Evolutionary conservation across 257 asterid genomes (phyloP).

Genomic region (Ilex aquifolium): DNA sequence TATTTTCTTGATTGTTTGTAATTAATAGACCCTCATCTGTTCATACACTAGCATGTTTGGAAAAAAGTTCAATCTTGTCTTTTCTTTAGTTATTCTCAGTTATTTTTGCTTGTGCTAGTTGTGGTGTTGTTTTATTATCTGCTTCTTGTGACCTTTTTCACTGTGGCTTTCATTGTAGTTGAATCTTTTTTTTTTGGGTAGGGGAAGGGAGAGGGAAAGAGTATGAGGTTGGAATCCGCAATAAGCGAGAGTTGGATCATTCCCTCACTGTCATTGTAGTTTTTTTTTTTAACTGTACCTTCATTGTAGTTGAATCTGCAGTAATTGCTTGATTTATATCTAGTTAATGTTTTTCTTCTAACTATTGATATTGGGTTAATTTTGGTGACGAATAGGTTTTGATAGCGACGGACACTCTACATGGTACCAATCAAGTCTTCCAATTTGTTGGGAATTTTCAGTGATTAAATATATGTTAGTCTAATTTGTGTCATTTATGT

Average conservation of each 20-base stretch:
- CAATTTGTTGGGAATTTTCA: conserved; percentile 15
- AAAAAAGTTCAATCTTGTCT: conserved; percentile 34
- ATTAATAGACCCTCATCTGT: conserved; percentile 8
- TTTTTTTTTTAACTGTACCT: too few species aligned
- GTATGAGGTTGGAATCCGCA: too few species aligned
- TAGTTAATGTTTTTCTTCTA: conserved; percentile 16
- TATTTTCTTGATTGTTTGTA: conserved; percentile 16
- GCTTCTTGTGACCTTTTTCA: conserved; percentile 6
- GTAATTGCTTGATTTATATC: conserved; percentile 13
- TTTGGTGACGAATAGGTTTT: conserved; percentile 50
- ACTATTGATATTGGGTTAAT: conserved; percentile 23
- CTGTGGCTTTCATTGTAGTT: conserved; percentile 8
- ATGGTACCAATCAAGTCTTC: conserved; percentile 47
- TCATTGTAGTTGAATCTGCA: conserved; percentile 9
- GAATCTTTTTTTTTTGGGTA: too few species aligned
- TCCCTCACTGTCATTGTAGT: neutral
- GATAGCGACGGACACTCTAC: conserved; percentile 68
- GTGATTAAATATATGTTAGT: conserved; percentile 19
- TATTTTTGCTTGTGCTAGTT: neutral
- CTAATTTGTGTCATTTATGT: conserved; percentile 19
- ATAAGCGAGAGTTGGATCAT: too few species aligned
- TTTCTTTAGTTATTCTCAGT: conserved; percentile 18
- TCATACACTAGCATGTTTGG: conserved; percentile 15
- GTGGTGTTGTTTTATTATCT: conserved; percentile 16
- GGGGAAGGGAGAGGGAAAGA: too few species aligned